Percentiles rank a stretch among this genome's conserved stretches.
Conservation (phyloP, 2,329 filamentous ascomycete genomes). For the Nothopassalora personata region DNA sequence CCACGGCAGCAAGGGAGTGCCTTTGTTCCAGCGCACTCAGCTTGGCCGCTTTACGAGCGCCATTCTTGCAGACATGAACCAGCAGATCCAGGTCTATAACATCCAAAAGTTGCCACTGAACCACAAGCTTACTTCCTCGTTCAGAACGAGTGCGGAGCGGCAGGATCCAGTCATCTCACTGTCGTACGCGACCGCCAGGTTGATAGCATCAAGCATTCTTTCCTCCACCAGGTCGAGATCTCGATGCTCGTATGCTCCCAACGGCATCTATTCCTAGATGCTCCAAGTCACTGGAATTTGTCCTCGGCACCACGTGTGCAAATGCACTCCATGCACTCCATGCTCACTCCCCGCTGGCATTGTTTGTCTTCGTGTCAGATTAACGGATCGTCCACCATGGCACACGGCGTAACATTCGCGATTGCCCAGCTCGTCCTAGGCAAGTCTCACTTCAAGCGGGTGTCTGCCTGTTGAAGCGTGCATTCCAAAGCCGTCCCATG, state of each 20-base stretch:
- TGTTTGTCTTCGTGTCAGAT: too few relatives aligned
- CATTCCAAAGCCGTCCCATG: not conserved
- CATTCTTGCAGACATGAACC: not conserved
- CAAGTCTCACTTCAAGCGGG: not conserved
- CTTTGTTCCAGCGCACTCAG: not conserved
- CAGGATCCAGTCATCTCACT: not conserved
- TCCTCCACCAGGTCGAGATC: not conserved
- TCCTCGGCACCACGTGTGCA: not conserved
- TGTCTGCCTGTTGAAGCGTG: not conserved
- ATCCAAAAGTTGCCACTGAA: not conserved
- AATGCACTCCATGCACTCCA: not conserved
- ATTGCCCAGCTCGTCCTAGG: too few relatives aligned
- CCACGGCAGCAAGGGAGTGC: not conserved
- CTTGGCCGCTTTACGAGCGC: not conserved
- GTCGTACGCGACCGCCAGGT: not conserved
- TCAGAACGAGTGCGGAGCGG: not conserved
- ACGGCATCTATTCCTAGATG: not conserved
- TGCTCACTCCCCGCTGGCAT: too few relatives aligned
- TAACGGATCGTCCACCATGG: too few relatives aligned
- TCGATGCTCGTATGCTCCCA: not conserved
- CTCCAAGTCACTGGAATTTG: not conserved
- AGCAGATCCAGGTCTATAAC: not conserved
- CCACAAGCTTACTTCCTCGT: not conserved
- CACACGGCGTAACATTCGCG: too few relatives aligned
- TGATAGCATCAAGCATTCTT: not conserved